phyloP scores from a whole-genome alignment of 2,329 filamentous ascomycete species.

The Drechslerella stenobrocha region DNA sequence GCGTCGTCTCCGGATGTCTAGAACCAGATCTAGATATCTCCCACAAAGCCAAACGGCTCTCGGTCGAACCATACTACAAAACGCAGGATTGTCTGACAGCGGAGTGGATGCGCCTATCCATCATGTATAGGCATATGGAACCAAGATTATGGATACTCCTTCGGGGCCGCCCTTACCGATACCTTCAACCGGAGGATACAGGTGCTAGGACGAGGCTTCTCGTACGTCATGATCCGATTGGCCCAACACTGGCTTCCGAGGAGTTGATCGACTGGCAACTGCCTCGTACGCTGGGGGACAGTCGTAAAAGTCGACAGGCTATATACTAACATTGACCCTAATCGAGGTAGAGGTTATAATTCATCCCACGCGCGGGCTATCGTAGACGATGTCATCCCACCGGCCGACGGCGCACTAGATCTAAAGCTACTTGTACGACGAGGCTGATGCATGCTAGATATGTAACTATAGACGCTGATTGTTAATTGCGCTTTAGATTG shows the following conservation, averaged over 20 bases:
- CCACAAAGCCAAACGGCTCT: too few species aligned
- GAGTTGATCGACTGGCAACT: too few species aligned
- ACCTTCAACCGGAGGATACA: constrained; percentile 70
- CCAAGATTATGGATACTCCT: constrained; percentile 27
- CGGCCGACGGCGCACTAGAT: constrained; percentile 64
- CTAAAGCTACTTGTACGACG: constrained; percentile 68
- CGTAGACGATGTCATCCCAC: constrained; percentile 71
- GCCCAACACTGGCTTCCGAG: constrained; percentile 10
- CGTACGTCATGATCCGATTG: constrained; percentile 55
- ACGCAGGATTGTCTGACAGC: too few species aligned
- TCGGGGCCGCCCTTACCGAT: constrained; percentile 32
- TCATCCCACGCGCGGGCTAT: constrained; percentile 72
- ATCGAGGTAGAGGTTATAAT: constrained; percentile 70
- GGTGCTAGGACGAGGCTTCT: constrained; percentile 84
- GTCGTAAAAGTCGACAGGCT: background rate
- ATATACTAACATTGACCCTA: constrained; percentile 19
- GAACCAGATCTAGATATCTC: too few species aligned
- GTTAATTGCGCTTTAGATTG: constrained; percentile 59
- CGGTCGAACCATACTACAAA: too few species aligned
- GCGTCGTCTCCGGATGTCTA: too few species aligned
- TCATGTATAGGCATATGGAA: constrained; percentile 31
- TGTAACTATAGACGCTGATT: constrained; percentile 50
- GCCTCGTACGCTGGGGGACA: too few species aligned
- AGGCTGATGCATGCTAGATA: background rate
- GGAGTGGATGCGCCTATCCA: too few species aligned